Conservation (phyloP, 1,139 yeast species). For the Pichia kudriavzevii region DNA sequence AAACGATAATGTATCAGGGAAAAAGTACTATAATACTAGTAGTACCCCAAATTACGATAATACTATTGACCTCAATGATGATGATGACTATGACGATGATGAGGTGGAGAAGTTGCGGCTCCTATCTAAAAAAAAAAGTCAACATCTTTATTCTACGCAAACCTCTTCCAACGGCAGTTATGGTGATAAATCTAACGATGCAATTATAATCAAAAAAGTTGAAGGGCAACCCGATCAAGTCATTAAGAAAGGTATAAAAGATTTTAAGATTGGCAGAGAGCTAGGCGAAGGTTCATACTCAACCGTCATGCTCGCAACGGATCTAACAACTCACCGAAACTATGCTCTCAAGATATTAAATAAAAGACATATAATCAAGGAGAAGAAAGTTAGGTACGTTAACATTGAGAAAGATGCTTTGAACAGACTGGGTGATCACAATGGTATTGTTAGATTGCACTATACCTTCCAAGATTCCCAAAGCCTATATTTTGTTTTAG, state of each 20-base stretch:
- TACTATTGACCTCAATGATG: no score
- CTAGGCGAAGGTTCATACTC: slow-evolving; percentile 82
- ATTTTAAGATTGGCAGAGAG: slow-evolving; percentile 63
- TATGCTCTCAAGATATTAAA: slow-evolving; percentile 72
- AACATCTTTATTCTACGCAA: slow-evolving; percentile 3
- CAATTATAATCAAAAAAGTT: slow-evolving; percentile 6
- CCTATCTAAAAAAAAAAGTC: slow-evolving; percentile 8
- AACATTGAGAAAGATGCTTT: slow-evolving; percentile 72
- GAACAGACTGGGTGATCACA: slow-evolving; percentile 60
- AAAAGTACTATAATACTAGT: neutral
- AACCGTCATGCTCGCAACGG: slow-evolving; percentile 64
- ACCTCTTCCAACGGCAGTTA: neutral
- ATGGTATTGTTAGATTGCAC: slow-evolving; percentile 63
- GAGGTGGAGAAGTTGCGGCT: slow-evolving; percentile 12
- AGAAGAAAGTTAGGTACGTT: slow-evolving; percentile 72
- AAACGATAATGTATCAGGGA: neutral
- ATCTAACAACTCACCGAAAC: slow-evolving; percentile 45
- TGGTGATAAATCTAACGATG: slow-evolving; percentile 6
- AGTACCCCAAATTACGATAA: no score
- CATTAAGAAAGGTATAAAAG: slow-evolving; percentile 50
- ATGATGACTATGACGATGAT: neutral
- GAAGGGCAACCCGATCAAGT: slow-evolving; percentile 28
- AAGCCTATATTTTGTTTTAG: slow-evolving; percentile 64
- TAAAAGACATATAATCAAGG: slow-evolving; percentile 68
- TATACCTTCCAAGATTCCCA: slow-evolving; percentile 75